These are phyloP conservation scores for Phylloporus arenicola DNA, from an alignment of 768 basidiomycete genomes.

Conservation along the genomic window DNA sequence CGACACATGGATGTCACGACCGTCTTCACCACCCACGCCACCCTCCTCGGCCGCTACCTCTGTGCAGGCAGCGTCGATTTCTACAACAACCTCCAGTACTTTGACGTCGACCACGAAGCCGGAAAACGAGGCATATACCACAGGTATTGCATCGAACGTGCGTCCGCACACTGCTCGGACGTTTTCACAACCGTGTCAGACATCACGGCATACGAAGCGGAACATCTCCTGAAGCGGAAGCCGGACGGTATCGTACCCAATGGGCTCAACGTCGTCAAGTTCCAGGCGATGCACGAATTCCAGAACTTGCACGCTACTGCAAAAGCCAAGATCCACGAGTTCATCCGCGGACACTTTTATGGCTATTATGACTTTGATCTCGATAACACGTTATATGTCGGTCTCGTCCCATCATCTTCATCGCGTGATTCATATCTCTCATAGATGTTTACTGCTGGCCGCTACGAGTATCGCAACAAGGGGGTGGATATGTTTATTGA, in stretches of 20 bases:
- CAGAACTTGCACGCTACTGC: conserved; percentile 89
- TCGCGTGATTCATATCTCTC: conserved; percentile 4
- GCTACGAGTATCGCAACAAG: conserved; percentile 99
- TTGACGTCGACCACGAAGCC: conserved; percentile 98
- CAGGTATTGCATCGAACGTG: conserved; percentile 94
- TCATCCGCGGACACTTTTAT: conserved; percentile 96
- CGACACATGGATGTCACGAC: conserved; percentile 97
- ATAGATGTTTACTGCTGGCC: conserved; percentile 97
- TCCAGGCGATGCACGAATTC: conserved; percentile 99
- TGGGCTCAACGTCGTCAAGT: conserved; percentile 97
- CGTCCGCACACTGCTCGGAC: conserved; percentile 90
- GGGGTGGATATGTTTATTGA: conserved; percentile 99
- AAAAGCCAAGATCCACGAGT: conserved; percentile 99
- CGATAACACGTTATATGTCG: conserved; percentile 81
- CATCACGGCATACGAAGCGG: conserved; percentile 96
- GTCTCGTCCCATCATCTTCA: conserved; percentile 17
- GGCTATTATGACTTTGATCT: conserved; percentile 96
- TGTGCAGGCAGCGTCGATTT: conserved; percentile 98
- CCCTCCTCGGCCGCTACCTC: conserved; percentile 95
- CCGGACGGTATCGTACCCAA: conserved; percentile 97
- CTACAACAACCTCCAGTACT: conserved; percentile 99
- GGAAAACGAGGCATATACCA: conserved; percentile 99
- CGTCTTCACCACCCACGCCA: conserved; percentile 98
- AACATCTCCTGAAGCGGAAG: conserved; percentile 95
- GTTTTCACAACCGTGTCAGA: conserved; percentile 98